Evolutionary conservation across 129 eudicot species (phyloP), one percentile per base, ranked within the genome.

Genomic region (Deinandra increscens): DNA sequence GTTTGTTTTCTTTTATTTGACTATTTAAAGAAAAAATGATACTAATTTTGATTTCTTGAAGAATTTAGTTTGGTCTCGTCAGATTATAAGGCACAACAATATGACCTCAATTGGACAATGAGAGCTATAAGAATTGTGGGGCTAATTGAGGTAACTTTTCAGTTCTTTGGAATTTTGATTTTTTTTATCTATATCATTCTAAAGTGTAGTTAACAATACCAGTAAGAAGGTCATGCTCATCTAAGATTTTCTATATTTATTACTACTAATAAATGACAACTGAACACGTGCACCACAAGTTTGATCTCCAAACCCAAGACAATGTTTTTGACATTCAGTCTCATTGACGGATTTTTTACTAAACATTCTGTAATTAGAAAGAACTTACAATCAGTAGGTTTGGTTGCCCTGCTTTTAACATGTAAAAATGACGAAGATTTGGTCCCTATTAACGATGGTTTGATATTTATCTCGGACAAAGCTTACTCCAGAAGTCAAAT

Each of bases 341-440:
- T 89, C 13, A 83, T 94, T 13, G 99, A 94, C 66, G 76, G 97
- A 73, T 94, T 94, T 64, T 73, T 84, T 46, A 93, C 79, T 13
- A 88, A 75, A 55, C 89, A 91, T 58, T 69, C 71, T 20, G 84
- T 94, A 7, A 86, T 80, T 38, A 83, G 99, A 72, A 89, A 82
- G 78, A 89, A 90, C 64, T 79, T 94, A 23, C 99, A 94, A 74
- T 81, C 89, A 62, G 95, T 94, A 66, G 99, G 99, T 29, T 46
- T 94, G 63, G 87, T 82, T 14, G 96, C 97, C n/a, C 51, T 89
- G 89, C 99, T 94, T 23, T 68, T 94, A 20, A 96, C 99, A 8
- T 87, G 99, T 88, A 94, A 94, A 71, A 89, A 94, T 26, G 99
- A 94, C 54, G 99, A 94, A 69, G 85, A 87, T 63, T 85, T 83